These are phyloP conservation scores for Nemophila menziesii DNA, from an alignment of 257 asterid species.

Conservation along the genomic window DNA sequence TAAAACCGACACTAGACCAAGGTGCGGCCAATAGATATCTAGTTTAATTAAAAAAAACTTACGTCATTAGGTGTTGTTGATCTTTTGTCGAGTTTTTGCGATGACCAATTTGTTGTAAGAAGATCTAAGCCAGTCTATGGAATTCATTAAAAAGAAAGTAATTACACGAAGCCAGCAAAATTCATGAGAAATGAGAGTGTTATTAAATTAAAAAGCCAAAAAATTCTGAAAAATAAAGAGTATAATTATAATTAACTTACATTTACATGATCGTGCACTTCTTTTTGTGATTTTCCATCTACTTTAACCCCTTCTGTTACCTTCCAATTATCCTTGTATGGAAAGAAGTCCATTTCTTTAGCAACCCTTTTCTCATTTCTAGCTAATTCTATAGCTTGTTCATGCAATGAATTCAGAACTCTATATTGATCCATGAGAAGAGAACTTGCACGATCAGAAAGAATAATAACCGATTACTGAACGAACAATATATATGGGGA, in stretches of 20 bases:
- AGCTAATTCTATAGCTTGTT: slow-evolving; percentile 2
- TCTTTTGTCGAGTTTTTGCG: neutral
- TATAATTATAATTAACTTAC: neutral
- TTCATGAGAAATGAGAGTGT: neutral
- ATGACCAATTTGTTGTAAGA: slow-evolving; percentile 8
- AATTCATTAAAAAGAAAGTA: neutral
- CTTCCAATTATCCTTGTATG: slow-evolving; percentile 1
- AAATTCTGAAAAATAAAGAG: neutral
- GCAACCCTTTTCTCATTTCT: slow-evolving; percentile 12
- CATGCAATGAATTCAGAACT: slow-evolving; percentile 27
- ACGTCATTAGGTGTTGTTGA: slow-evolving; percentile 16
- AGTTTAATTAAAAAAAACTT: slow-evolving; percentile 3
- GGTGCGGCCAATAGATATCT: too few relatives aligned
- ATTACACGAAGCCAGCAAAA: too few relatives aligned
- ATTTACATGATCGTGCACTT: neutral
- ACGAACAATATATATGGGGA: neutral
- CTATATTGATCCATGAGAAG: neutral
- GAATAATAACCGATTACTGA: neutral
- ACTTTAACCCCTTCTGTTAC: slow-evolving; percentile 1
- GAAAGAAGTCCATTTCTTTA: slow-evolving; percentile 34
- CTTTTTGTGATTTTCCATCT: slow-evolving; percentile 10
- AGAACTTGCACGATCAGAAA: neutral
- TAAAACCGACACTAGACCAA: neutral
- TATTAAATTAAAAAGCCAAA: neutral
- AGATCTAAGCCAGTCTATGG: slow-evolving; percentile 31